Evolutionary conservation across 352 stramenopile species (phyloP), one percentile per base, ranked within the genome.

Genomic region (Globisporangium cylindrosporum): DNA sequence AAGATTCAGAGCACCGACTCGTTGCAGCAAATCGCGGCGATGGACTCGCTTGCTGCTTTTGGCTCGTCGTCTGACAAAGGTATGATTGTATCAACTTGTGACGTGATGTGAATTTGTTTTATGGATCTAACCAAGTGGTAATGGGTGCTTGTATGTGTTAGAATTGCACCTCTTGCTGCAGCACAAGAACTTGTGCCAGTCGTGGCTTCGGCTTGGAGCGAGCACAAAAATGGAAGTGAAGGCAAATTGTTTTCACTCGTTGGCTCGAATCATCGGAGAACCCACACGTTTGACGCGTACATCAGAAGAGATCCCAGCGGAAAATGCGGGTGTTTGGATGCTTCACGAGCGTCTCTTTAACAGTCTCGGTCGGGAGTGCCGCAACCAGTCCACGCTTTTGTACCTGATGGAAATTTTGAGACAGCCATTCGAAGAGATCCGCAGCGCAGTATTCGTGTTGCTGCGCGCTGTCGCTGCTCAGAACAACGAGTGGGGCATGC

Each of bases 361-460:
- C 60, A 80, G 73, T 64, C 62, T 95, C 25, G 88, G 88, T 2
- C 65, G 65, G 3, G 84, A 89, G 43, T 83, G 76, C 43, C 72
- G 73, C 22, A 79, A 85, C 60, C 69, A 84, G 62, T 71, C 78
- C 6, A 93, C 76, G 22, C 84, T 95, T 74, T 62, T 71, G 41
- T 67, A 88, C 22, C 64, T 96, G 18, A 96, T 96, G 85, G 76
- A 82, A 25, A 75, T 76, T n/a, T 73, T 96, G n/a, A 81, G 83
- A 24, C 87, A 94, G 71, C 89, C 89, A 8, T 96, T 96, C 55
- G 82, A 94, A 46, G 85, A 93, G 63, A 71, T 96, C 61, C 89
- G 89, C 46, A 86, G 76, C 48, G 87, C 82, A 0, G 79, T 94
- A 5, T 96, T 90, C 64, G 77, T 80, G 67, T 68, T 95, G 24